phyloP scores from a whole-genome alignment of 306 rosid species.

The Cicer yamashitae region DNA sequence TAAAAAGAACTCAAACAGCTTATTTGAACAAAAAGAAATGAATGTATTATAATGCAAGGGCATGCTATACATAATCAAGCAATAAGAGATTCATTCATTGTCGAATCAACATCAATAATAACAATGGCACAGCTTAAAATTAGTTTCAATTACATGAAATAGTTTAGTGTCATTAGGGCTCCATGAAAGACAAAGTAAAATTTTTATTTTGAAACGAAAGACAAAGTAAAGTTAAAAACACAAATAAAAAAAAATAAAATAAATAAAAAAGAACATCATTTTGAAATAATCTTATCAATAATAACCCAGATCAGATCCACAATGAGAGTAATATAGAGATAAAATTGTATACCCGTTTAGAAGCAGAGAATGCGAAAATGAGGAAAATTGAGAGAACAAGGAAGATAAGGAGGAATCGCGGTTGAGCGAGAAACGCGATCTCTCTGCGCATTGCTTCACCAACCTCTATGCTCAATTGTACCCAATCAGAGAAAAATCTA shows the following conservation, averaged over 20 bases:
- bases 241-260: neutral
- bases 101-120: neutral
- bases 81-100: neutral
- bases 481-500: conserved; percentile 36
- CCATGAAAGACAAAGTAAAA: neutral
- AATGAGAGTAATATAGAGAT: neutral
- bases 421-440: conserved; percentile 62
- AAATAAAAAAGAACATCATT: too few species aligned
- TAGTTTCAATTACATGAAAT: neutral
- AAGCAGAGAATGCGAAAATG: conserved; percentile 53
- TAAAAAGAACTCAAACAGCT: neutral
- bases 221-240: neutral
- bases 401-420: conserved; percentile 60
- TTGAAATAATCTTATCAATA: conserved; percentile 1
- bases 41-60: conserved; percentile 5
- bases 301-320: conserved; percentile 43
- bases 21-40: conserved; percentile 3
- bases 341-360: conserved; percentile 36
- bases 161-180: neutral
- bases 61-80: conserved; percentile 20
- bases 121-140: neutral
- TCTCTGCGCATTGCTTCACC: conserved; percentile 58
- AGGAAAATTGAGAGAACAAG: conserved; percentile 56
- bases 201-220: too few species aligned
- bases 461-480: neutral